Evolutionary conservation across 345 rosid genomes (phyloP), one percentile per base, ranked within the genome.

Genomic region (Mercurialis annua): DNA sequence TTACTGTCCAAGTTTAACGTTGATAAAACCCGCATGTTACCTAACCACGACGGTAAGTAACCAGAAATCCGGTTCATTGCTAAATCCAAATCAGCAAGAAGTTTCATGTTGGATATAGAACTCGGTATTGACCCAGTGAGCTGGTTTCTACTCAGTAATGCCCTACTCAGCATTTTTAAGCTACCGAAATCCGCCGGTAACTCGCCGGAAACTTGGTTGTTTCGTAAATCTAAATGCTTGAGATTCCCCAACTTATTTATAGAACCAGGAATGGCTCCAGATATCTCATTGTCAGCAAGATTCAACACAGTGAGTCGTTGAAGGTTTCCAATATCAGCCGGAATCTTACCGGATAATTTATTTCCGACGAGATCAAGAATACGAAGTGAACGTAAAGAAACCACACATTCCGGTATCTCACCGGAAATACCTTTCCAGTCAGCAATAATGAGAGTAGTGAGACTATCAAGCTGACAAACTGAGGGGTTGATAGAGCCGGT

Each of bases 351-450:
- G 65, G 92, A 84, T 34, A 93, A 29, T 55, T 67, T 73, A 62
- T 93, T 93, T 0, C 98, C 98, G 38, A 86, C 75, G 17, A 93
- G 87, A 67, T 93, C 98, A 20, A 93, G 78, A 57, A 90, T 78
- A 46, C 92, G 88, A 17, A 93, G 88, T 26, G 87, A 80, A 2
- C 80, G 65, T n/a, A 93, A 65, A 2, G 96, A 79, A 31, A 76
- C 71, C 12, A 90, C 31, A 73, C 98, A 93, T 0, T 72, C 24
- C 0, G 98, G 98, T 29, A 93, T 78, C 73, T 77, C 76, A 2
- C 97, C 94, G 54, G 90, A 63, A 72, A 93, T 82, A 10, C 82
- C 98, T 69, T 86, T 92, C 97, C 96, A 90, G 78, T 93, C 97
- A 15, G 98, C 97, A 34, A 88, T 77, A 29, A 80, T 75, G 33